Percentiles rank a stretch among this genome's conserved stretches.
These are phyloP conservation scores for Hypoxylon trugodes DNA, from an alignment of 495 filamentous ascomycete genomes.

Conservation along the genomic window DNA sequence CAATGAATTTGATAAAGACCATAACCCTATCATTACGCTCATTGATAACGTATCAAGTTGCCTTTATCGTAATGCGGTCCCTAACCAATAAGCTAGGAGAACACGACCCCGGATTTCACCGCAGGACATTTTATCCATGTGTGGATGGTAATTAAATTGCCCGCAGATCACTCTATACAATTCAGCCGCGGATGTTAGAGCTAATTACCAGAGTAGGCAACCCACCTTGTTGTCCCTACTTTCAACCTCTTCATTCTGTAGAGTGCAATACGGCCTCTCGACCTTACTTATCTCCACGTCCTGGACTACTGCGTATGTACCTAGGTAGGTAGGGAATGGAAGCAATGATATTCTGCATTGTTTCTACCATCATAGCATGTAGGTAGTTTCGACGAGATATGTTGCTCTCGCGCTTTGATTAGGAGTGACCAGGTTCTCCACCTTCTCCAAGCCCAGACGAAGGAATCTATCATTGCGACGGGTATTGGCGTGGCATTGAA, in stretches of 20 bases:
- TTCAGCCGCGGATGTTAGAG: constrained; percentile 33
- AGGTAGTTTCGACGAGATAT: no score
- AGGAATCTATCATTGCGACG: constrained; percentile 15
- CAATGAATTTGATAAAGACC: no score
- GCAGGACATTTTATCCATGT: constrained; percentile 25
- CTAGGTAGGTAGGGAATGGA: no score
- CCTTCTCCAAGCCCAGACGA: constrained; percentile 6
- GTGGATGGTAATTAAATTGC: constrained; percentile 10
- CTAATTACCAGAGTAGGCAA: constrained; percentile 31
- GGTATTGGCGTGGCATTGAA: constrained; percentile 22
- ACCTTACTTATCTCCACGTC: no score
- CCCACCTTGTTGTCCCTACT: neutral
- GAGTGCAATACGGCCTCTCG: no score
- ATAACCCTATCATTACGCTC: no score
- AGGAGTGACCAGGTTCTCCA: constrained; percentile 22
- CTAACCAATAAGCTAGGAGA: constrained; percentile 15
- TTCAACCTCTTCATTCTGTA: neutral
- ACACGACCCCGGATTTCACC: constrained; percentile 8
- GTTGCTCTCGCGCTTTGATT: neutral
- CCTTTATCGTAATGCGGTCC: no score
- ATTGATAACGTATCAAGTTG: no score
- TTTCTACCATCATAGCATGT: no score
- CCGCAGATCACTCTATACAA: constrained; percentile 22
- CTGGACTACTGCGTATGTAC: no score
- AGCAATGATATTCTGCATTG: no score